Conservation (phyloP, 225 moss, liverwort and hornwort species). For the Neckera pumila region DNA sequence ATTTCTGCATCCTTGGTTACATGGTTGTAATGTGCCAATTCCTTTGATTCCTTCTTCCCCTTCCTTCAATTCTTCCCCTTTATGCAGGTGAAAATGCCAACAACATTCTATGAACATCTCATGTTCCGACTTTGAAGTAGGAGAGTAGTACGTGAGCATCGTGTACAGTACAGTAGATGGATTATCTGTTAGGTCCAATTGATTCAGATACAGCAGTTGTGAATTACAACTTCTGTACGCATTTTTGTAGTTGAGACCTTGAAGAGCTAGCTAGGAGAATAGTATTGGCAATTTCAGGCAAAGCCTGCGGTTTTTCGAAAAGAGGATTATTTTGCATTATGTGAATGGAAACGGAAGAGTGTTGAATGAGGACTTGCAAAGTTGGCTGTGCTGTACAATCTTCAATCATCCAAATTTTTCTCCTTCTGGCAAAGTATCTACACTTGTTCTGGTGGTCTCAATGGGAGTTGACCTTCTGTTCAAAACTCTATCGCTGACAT, state of each 20-base stretch:
- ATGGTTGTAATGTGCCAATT: constrained; percentile 4
- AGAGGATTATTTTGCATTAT: background rate
- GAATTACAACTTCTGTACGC: background rate
- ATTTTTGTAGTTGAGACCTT: background rate
- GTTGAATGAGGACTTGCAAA: background rate
- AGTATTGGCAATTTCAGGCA: background rate
- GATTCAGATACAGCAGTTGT: background rate
- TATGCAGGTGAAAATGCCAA: background rate
- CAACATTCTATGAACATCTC: background rate
- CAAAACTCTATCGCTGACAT: background rate
- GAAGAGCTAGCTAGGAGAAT: background rate
- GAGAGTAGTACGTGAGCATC: background rate
- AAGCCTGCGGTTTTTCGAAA: background rate
- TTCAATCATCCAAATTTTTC: background rate
- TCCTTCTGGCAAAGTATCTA: background rate
- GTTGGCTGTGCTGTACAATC: background rate
- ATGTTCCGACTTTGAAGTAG: background rate
- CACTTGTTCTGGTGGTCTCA: background rate
- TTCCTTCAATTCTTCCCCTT: no score
- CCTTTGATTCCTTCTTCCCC: background rate
- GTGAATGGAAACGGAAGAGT: background rate
- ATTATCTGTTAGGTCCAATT: background rate
- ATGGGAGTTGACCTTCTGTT: background rate
- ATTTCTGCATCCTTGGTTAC: constrained; percentile 30
- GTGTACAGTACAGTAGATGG: background rate